A percentile compares a stretch with the other conserved stretches of the same genome.
Conservation (phyloP, 495 filamentous ascomycete species). For the Aspergillus sclerotiicarbonarius region DNA sequence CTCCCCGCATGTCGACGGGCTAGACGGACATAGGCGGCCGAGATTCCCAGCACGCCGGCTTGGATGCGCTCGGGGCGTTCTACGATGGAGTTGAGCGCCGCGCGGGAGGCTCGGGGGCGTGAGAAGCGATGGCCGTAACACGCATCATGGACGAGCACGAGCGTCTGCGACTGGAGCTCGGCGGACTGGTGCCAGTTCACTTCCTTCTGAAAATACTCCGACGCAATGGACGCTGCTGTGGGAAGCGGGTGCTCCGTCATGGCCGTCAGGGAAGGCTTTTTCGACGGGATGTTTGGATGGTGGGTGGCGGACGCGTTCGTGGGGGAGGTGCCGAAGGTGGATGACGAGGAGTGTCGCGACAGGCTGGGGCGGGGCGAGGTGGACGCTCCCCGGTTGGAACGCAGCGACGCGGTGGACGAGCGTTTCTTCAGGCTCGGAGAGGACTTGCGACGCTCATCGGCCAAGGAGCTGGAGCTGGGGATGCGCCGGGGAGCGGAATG, state of each 20-base stretch:
- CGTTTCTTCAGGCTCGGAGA: constrained; percentile 46
- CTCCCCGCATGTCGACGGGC: constrained; percentile 77
- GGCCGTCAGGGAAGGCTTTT: constrained; percentile 24
- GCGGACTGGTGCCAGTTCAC: constrained; percentile 58
- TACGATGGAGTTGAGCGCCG: constrained; percentile 69
- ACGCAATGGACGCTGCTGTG: constrained; percentile 69
- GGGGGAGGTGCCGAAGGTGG: constrained; percentile 41
- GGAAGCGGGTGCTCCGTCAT: constrained; percentile 32
- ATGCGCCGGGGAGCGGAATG: constrained; percentile 44
- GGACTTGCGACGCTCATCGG: constrained; percentile 46
- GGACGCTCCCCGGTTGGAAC: constrained; percentile 30
- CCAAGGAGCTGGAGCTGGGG: constrained; percentile 51
- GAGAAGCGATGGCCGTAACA: constrained; percentile 92
- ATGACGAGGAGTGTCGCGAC: constrained; percentile 48
- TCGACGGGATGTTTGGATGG: constrained; percentile 11
- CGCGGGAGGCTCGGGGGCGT: constrained; percentile 68
- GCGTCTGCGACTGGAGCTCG: constrained; percentile 57
- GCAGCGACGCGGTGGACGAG: constrained; percentile 43
- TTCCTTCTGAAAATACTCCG: constrained; percentile 66
- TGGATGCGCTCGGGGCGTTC: constrained; percentile 91
- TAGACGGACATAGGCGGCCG: constrained; percentile 83
- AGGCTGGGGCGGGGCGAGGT: constrained; percentile 36
- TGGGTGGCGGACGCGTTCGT: constrained; percentile 26
- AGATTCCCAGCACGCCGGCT: constrained; percentile 75
- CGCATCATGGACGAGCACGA: constrained; percentile 85